Evolutionary conservation across 176 grass and related monocot species (phyloP).

Genomic region (Cenchrus fungigraminus): DNA sequence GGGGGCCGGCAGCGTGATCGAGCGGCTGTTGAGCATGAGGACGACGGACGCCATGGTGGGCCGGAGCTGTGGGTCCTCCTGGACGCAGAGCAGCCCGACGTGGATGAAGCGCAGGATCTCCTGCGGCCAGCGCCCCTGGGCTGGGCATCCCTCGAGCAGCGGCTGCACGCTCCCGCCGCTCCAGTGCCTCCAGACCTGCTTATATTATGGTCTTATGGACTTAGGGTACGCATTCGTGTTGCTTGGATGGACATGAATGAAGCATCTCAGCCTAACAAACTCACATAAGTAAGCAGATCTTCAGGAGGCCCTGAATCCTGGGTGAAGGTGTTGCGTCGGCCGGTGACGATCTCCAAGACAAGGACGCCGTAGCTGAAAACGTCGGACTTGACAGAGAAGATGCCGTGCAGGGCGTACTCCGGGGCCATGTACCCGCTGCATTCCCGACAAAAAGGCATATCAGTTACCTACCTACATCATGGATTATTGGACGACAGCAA

Average conservation of each 20-base stretch:
- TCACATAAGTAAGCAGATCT: slow-evolving; percentile 44
- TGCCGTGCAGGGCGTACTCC: slow-evolving; percentile 53
- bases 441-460: background rate
- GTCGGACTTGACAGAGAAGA: slow-evolving; percentile 63
- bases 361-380: slow-evolving; percentile 64
- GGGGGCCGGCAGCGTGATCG: slow-evolving; percentile 43
- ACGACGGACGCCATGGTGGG: slow-evolving; percentile 52
- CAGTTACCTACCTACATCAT: background rate
- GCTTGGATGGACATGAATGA: no score
- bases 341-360: slow-evolving; percentile 55
- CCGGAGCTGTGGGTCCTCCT: slow-evolving; percentile 44
- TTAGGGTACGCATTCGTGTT: no score
- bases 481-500: no score
- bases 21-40: slow-evolving; percentile 57
- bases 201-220: no score
- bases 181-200: slow-evolving; percentile 42
- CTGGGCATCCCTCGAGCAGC: slow-evolving; percentile 25
- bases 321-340: slow-evolving; percentile 17
- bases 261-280: background rate
- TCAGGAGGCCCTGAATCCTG: background rate
- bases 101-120: slow-evolving; percentile 53
- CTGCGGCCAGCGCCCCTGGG: background rate
- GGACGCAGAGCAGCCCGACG: slow-evolving; percentile 53
- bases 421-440: slow-evolving; percentile 74
- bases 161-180: slow-evolving; percentile 2